Base-by-base conservation (phyloP, 495 filamentous ascomycete species). In the Emericellopsis terricola region DNA sequence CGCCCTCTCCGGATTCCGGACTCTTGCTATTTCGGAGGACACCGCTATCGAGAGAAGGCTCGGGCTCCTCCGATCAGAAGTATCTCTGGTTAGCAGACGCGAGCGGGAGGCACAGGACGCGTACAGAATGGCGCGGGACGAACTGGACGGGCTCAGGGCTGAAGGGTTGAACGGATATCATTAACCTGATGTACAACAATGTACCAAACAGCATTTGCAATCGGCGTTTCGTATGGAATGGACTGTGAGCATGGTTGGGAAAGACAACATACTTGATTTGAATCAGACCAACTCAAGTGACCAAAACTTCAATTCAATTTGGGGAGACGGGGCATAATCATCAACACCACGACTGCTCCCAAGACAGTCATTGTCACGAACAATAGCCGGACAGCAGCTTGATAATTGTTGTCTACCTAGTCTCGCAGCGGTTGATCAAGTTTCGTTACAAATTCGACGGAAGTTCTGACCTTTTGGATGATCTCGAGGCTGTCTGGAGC, bases 81-180 rank as follows among this genome's bases (percentile, higher is more conserved):
- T 91, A 15, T 68, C 64, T 11, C 84, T 83, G 50, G 69, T 96
- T 15, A 78, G 72, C 48, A 75, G 73, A 38, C 66, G 85, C 38
- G 87, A 93, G 62, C 65, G 82, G 32, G 83, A 94, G 61, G 81
- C 81, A 19, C 91, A 97, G 55, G 84, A 94, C 38, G 50, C 77
- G 42, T 96, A 87, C 49, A 65, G 77, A 47, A 58, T 52, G 38
- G 65, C 71, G 38, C 83, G 67, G 49, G 79, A 82, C 24, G 89
- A 96, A 59, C 48, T 94, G 36, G 76, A 79, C 32, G 63, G 57
- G 37, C 56, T 87, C 47, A 45, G 40, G 33, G 37, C 38, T 18
- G 40, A 50, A 19, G 50, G 48, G 36, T 38, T 46, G 8, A 60
- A 61, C 35, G 53, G 54, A 19, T 57, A 52, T 39, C 56, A 57